Base-by-base conservation (phyloP, 192 early-diverging fungal species). In the Podila horticola region DNA sequence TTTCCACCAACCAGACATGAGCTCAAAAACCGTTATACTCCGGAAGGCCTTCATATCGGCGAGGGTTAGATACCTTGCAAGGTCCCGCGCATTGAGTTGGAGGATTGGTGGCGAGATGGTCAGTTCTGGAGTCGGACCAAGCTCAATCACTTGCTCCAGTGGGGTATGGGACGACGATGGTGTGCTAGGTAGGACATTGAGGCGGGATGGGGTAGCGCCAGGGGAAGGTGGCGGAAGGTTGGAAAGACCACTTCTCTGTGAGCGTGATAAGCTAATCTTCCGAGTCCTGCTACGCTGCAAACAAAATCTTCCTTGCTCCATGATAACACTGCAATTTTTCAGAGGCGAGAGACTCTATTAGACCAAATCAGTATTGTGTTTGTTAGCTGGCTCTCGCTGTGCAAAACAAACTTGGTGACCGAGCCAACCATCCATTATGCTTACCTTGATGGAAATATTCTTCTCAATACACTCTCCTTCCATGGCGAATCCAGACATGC, bases 51-150 rank as follows among this genome's bases (percentile, higher is more conserved):
- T 72, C 75, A 79, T 83, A 61, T 85, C 84, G 31, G 82, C 76
- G 57, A 85, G 36, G 0, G 84, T 85, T 28, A 85, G 45, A 49
- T 91, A 91, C 61, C 84, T 69, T 24, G 90, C 90, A 15, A 91
- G 67, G 55, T 87, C 79, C 8, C 83, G 64, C 10, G 87, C 68
- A 5, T 87, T 84, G 57, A 87, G 73, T 15, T 86, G 64, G 6
- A 82, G 62, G 41, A 87, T 81, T 10, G 85, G 71, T 6, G 84
- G 76, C 9, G 38, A 29, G 4, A 59, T 8, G 1, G 12, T 33
- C 48, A 86, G 55, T n/a, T 85, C 74, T 11, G 76, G 74, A 11
- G 62, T 60, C 0, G 61, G 69, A 9, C 73, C 84, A 26, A 55
- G 65, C 30, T 81, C 70, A 26, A 69, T 62, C 19, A 57, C 1